These are phyloP conservation scores for Zoysia japonica DNA, from an alignment of 176 grass and related monocot genomes.

Conservation along the genomic window DNA sequence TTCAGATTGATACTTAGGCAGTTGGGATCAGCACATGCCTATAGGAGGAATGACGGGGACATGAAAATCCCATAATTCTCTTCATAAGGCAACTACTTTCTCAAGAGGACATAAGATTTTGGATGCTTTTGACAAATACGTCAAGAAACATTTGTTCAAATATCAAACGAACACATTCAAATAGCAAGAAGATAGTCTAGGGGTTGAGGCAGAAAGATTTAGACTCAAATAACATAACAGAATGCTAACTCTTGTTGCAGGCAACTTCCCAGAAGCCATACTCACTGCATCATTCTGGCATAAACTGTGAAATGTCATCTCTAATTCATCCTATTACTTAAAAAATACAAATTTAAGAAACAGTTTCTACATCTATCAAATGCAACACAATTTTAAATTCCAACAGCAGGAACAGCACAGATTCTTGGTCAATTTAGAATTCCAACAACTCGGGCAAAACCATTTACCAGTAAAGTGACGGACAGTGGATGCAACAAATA, in stretches of 20 bases:
- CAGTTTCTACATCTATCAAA: background rate
- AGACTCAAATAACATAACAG: background rate
- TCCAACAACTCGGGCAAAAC: background rate
- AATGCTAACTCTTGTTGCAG: background rate
- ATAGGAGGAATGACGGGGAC: background rate
- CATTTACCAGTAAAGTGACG: background rate
- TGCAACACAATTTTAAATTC: constrained; percentile 13
- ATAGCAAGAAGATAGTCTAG: background rate
- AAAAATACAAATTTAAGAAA: background rate
- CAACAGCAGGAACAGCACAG: background rate
- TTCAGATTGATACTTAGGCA: constrained; percentile 26
- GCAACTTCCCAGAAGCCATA: background rate
- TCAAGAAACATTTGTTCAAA: background rate
- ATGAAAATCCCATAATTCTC: background rate
- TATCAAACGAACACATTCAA: background rate
- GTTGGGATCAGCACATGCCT: background rate
- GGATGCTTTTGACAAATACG: background rate
- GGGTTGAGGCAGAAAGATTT: background rate
- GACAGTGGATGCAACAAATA: background rate
- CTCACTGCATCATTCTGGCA: background rate
- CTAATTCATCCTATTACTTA: background rate
- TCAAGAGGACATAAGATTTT: background rate
- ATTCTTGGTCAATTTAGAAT: background rate
- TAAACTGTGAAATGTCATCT: background rate
- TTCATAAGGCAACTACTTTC: constrained; percentile 4